Base-by-base conservation (phyloP, 23 red algal genomes). In the Pyropia haitanensis region DNA sequence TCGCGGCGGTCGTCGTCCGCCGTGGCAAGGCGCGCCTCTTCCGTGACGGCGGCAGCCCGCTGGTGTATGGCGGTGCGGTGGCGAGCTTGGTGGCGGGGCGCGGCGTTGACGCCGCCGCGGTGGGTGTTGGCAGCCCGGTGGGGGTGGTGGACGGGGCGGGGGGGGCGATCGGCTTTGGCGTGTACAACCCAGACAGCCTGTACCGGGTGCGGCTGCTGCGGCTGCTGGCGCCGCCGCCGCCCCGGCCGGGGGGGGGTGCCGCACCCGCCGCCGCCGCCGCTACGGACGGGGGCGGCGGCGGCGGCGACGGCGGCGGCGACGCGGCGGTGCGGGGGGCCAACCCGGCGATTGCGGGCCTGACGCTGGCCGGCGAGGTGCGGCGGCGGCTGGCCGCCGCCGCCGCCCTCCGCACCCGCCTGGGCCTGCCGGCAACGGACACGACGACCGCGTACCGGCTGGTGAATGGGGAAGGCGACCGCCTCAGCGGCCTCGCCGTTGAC, bases 401-500 rank as follows among this genome's bases (percentile, higher is more conserved):
- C 16, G n/a, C 31, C 27, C 15, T 75, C 18, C 51, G 80, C 14
- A n/a, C 57, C 56, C 31, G 26, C 21, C 39, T 85, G 53, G 69
- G 69, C 2, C 63, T 85, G 60, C 61, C 73, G 7, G 15, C 26
- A 13, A 16, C 31, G 2, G 59, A 20, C 1, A 52, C 80, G 3
- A 27, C 61, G 49, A 32, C 49, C 14, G 54, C 68, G 17, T 87
- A 65, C 56, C 72, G 82, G 19, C 39, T 77, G 9, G 72, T 87
- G 16, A 87, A 87, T 62, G 71, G 82, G 3, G 82, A 87, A 9
- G 82, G 82, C 32, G 82, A 87, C 74, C 32, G 82, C n/a, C 61
- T 87, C 18, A 62, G 50, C 25, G 82, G 82, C 2, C 51, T 87
- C 7, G 61, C 63, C 13, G 29, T 87, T 2, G 82, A 87, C 30